A percentile compares a stretch with the other conserved stretches of the same genome.
Conservation (phyloP, 495 filamentous ascomycete genomes). For the Tuber borchii region DNA sequence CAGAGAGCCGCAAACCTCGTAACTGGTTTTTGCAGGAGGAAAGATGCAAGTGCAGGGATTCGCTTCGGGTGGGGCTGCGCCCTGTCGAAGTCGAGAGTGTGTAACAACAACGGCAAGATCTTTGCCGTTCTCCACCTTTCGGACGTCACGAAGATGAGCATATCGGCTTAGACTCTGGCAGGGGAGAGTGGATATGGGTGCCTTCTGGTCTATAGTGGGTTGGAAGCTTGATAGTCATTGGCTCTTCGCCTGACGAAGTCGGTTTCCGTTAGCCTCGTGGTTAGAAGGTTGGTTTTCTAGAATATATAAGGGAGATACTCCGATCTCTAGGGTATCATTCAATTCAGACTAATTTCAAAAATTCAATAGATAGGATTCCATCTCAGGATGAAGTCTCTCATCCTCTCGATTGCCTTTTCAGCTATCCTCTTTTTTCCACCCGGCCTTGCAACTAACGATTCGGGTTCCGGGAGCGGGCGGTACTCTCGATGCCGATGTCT, state of each 20-base stretch:
- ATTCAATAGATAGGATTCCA: background rate
- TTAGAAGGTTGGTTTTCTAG: background rate
- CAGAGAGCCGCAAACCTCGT: background rate
- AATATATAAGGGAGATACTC: background rate
- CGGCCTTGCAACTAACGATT: background rate
- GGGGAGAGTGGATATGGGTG: background rate
- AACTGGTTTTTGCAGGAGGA: background rate
- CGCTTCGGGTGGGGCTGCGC: background rate
- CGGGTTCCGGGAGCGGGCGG: background rate
- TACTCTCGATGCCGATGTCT: slow-evolving; percentile 22
- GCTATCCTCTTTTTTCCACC: background rate
- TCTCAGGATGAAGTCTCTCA: background rate
- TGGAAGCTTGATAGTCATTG: background rate
- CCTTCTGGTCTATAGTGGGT: background rate
- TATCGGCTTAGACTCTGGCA: background rate
- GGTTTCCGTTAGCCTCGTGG: background rate
- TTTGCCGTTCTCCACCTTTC: background rate
- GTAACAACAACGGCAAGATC: background rate
- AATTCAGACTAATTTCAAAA: background rate
- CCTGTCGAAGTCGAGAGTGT: background rate
- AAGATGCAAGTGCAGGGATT: background rate
- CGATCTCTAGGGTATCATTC: background rate
- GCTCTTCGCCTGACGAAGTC: background rate
- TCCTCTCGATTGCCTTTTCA: background rate
- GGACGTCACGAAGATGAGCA: background rate